Evolutionary conservation across 1,139 yeast genomes (phyloP), one percentile per base, ranked within the genome.

Genomic region (Blastobotrys persicus): DNA sequence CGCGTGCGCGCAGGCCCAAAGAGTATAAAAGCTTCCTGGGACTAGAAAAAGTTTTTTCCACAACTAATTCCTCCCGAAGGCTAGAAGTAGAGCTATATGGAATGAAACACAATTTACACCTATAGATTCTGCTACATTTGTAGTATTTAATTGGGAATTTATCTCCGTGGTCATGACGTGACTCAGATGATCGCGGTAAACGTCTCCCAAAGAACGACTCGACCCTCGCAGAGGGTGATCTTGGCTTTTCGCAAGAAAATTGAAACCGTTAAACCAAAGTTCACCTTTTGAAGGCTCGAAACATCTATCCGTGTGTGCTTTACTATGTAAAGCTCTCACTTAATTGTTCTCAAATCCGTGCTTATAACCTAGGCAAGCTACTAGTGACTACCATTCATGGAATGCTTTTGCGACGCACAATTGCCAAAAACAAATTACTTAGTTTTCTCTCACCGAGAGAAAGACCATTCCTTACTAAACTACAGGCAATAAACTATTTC

Each of bases 121-220:
- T 14, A 9, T 12, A 32, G 32, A 3, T 19, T n/a, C 31, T 14
- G 16, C 18, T 32, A 43, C 9, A 23, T 9, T 4, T 18, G 38
- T 34, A 44, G 41, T 23, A 14, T 16, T 12, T 31, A 18, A 14
- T 31, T 42, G 55, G 57, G 57, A 49, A 35, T 46, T 53, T 54
- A 54, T 54, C 57, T 33, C 56, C 57, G 54, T 28, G 45, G 44
- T 46, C 52, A 53, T 49, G 46, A 45, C 54, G 41, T 46, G 31
- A 13, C 40, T 23, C 37, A 47, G 52, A 42, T 51, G 53, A 42
- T 40, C 19, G 48, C 45, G 57, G 56, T 54, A 54, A 54, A 54
- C 57, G 57, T 49, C 33, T 51, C 57, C 57, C 56, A 48, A 45
- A 54, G 39, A 53, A 31, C 43, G 43, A 53, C 41, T 18, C 18